phyloP scores from a whole-genome alignment of 345 rosid genomes.

The Brassica carinata region DNA sequence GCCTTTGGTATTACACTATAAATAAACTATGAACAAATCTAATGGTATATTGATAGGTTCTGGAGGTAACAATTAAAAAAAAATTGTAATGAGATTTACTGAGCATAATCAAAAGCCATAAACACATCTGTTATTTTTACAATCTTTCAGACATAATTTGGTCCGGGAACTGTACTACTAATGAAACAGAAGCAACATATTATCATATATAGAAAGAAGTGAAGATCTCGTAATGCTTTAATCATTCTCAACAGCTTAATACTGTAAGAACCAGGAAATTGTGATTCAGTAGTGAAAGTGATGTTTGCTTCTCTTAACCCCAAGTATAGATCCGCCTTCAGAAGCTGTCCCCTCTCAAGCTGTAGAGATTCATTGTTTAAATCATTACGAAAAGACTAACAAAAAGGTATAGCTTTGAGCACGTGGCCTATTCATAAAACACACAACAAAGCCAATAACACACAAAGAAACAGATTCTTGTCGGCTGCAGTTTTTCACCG shows the following conservation, averaged over 20 bases:
- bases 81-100: not conserved
- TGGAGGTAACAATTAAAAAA: not conserved
- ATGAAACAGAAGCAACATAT: not conserved
- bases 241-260: not conserved
- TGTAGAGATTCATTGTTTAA: not conserved
- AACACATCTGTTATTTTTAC: not conserved
- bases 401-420: not conserved
- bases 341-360: not conserved
- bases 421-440: constrained; percentile 25
- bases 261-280: not conserved
- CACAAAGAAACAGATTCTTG: not conserved
- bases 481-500: constrained; percentile 81
- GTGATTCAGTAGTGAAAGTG: not conserved
- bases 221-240: not conserved
- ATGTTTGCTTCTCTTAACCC: not conserved
- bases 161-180: not conserved
- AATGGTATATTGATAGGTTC: not conserved
- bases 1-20: not conserved
- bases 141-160: not conserved
- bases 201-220: not conserved
- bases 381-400: not conserved
- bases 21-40: not conserved
- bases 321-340: not conserved
- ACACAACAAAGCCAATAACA: constrained; percentile 7
- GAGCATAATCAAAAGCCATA: not conserved